Evolutionary conservation across 345 rosid genomes (phyloP).

Genomic region (Eucalyptus pauciflora): DNA sequence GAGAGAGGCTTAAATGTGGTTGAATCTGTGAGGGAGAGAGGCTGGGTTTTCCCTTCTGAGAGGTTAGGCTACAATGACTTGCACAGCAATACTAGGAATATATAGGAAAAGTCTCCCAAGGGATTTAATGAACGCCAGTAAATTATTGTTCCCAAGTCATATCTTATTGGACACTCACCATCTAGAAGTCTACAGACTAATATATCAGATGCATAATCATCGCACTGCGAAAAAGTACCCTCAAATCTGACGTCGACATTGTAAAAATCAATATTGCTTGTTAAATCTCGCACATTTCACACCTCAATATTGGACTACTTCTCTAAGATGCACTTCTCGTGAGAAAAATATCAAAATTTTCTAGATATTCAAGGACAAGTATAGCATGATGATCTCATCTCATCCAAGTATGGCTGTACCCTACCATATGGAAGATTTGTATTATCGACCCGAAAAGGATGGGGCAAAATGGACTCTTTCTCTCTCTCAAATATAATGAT

Average conservation of each 20-base stretch:
- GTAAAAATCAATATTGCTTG: background rate
- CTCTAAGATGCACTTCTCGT: background rate
- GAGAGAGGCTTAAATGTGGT: background rate
- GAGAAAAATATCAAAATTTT: background rate
- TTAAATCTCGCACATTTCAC: background rate
- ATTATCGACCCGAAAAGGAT: background rate
- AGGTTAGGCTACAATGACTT: background rate
- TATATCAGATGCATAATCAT: background rate
- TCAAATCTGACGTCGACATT: background rate
- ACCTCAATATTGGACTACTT: background rate
- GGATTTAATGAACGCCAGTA: background rate
- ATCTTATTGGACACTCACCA: background rate
- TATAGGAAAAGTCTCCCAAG: background rate
- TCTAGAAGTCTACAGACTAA: background rate
- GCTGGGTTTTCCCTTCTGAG: background rate
- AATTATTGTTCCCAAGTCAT: background rate
- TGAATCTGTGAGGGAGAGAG: background rate
- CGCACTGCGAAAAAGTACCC: background rate
- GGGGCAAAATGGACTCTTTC: background rate
- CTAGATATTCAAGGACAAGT: background rate
- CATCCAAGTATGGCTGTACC: background rate
- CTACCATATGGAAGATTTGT: background rate
- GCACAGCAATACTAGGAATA: background rate
- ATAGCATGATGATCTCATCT: background rate
- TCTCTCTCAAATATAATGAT: conserved; percentile 2